Conservation (phyloP, 306 rosid genomes). For the Astragalus glycyphyllos region DNA sequence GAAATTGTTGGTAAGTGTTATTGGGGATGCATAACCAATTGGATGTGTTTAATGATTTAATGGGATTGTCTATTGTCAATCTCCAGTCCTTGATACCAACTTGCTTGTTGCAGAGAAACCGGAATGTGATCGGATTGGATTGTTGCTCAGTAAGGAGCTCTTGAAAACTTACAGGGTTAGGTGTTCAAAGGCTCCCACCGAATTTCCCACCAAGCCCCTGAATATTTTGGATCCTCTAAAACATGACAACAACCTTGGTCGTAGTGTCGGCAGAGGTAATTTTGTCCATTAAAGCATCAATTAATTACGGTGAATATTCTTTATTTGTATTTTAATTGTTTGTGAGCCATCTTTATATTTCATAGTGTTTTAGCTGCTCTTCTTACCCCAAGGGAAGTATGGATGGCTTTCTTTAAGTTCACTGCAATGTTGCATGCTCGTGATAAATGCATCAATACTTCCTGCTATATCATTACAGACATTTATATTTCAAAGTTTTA, state of each 20-base stretch:
- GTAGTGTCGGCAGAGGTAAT: conserved; percentile 65
- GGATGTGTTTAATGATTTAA: conserved; percentile 7
- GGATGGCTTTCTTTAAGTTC: conserved; percentile 12
- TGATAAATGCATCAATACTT: conserved; percentile 9
- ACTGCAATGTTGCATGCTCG: conserved; percentile 12
- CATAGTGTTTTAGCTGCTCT: background rate
- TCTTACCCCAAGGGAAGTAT: conserved; percentile 7
- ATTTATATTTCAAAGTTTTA: too few species aligned
- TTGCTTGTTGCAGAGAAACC: conserved; percentile 50
- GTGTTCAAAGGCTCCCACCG: conserved; percentile 43
- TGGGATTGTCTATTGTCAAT: conserved; percentile 29
- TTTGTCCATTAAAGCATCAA: conserved; percentile 31
- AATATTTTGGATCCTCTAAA: conserved; percentile 77
- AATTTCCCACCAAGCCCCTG: conserved; percentile 58
- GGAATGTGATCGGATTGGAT: conserved; percentile 44
- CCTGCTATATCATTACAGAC: conserved; percentile 6
- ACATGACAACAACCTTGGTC: conserved; percentile 71
- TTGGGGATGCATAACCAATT: conserved; percentile 27
- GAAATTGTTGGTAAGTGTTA: conserved; percentile 56
- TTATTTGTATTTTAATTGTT: conserved; percentile 8
- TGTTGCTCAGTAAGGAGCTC: conserved; percentile 63
- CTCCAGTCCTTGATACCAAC: conserved; percentile 37
- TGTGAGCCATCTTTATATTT: background rate
- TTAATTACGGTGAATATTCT: conserved; percentile 20
- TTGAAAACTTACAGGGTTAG: conserved; percentile 55